Evolutionary conservation across 169 alveolate genomes (phyloP).

Genomic region (Plasmodium fragile): DNA sequence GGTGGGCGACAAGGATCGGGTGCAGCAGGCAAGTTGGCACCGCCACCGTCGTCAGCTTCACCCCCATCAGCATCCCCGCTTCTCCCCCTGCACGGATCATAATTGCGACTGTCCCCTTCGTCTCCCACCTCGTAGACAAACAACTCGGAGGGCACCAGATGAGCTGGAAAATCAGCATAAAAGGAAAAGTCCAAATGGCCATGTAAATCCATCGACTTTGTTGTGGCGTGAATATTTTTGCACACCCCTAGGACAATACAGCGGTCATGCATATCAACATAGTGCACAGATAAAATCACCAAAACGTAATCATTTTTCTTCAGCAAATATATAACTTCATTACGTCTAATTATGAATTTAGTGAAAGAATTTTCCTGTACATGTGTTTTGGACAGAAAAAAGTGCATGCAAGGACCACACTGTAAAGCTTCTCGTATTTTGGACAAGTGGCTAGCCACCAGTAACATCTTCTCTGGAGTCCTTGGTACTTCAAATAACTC

Average conservation of each 20-base stretch:
- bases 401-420: slow-evolving; percentile 71
- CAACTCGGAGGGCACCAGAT: slow-evolving; percentile 26
- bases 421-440: slow-evolving; percentile 73
- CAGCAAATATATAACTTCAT: slow-evolving; percentile 50
- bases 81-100: neutral
- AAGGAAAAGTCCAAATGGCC: slow-evolving; percentile 70
- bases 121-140: slow-evolving; percentile 16
- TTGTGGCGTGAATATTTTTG: slow-evolving; percentile 44
- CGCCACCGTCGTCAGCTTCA: neutral
- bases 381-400: slow-evolving; percentile 49
- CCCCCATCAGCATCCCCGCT: neutral
- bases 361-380: slow-evolving; percentile 44
- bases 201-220: slow-evolving; percentile 61
- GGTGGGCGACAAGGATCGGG: neutral
- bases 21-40: neutral
- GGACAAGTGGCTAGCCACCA: slow-evolving; percentile 52
- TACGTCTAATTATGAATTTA: slow-evolving; percentile 52
- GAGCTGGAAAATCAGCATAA: slow-evolving; percentile 66
- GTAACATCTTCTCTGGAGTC: slow-evolving; percentile 18
- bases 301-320: slow-evolving; percentile 34
- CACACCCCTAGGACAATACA: slow-evolving; percentile 52
- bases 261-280: slow-evolving; percentile 36
- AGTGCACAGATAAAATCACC: slow-evolving; percentile 53
- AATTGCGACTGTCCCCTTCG: neutral
- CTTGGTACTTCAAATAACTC: slow-evolving; percentile 70